Base-by-base conservation (phyloP, 2,329 filamentous ascomycete species). In the Phaeosphaeriaceae sp. region DNA sequence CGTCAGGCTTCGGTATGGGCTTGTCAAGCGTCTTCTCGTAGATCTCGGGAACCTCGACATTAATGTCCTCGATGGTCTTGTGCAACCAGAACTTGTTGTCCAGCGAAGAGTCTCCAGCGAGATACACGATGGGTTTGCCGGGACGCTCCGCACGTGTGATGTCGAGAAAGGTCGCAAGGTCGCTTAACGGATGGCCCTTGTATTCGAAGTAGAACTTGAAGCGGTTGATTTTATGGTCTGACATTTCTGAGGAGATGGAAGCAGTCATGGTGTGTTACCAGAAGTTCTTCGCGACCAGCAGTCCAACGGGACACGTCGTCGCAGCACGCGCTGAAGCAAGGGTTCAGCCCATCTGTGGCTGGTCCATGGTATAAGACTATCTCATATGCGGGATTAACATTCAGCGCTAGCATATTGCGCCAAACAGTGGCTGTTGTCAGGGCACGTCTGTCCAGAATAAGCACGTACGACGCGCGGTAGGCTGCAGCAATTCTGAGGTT, bases 51-150 rank as follows among this genome's bases (percentile, higher is more conserved):
- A 69, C 48, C 1, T 61, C 47, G 7, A 65, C 56, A 3, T 59
- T 54, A 5, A 66, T 19, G 1, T 58, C 48, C 0, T 68, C 54
- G 1, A 53, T 56, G 9, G 60, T 58, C 6, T 55, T 58, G 15
- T 67, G 54, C 1, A 78, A 67, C 76, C 76, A 78, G 59, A 63
- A 69, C 52, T 78, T 78, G 58, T 78, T 78, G 57, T 78, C 76
- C 3, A 77, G 69, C 19, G 76, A 78, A 6, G 76, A 78, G 53
- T 78, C 76, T 51, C 76, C 76, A 5, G 73, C 76, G 6, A 78
- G 64, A 46, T 71, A 78, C n/a, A 77, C 56, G 40, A 76, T 71
- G 17, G 74, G 75, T 27, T 70, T 72, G 15, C 63, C 53, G 0
- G 70, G 72, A 7, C 71, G 65, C 21, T 66, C 53, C 1, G 54